A percentile compares a stretch with the other conserved stretches of the same genome.
Conservation (phyloP, 2,329 filamentous ascomycete species). For the Graphiopsis chlorocephala region DNA sequence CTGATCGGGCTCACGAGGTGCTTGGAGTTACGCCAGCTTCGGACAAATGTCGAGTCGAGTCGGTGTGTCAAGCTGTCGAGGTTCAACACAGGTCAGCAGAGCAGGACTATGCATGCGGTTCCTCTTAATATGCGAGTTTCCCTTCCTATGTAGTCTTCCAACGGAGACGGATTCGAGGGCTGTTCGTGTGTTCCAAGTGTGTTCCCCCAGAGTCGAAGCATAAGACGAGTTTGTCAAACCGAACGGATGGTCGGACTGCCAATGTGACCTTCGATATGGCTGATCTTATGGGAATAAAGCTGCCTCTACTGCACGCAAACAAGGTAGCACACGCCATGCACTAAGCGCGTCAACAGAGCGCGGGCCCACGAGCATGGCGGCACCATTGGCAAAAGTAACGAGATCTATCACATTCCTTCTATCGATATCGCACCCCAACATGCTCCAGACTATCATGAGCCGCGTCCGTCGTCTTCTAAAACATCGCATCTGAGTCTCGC, state of each 20-base stretch:
- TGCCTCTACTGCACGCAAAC: neutral
- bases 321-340: conserved; percentile 1
- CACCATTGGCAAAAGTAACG: neutral
- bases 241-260: neutral
- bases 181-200: neutral
- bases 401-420: conserved; percentile 2
- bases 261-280: neutral
- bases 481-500: neutral
- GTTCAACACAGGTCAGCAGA: neutral
- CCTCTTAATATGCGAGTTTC: neutral
- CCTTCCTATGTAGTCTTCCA: neutral
- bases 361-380: neutral
- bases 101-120: neutral
- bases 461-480: neutral
- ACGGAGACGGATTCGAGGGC: neutral
- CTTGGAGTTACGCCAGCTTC: neutral
- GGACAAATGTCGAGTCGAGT: neutral
- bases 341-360: neutral
- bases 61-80: neutral
- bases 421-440: neutral
- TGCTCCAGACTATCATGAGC: neutral
- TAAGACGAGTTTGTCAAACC: neutral
- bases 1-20: too few species aligned
- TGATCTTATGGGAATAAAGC: conserved; percentile 1
- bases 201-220: neutral